Conservation (phyloP, 225 moss, liverwort and hornwort genomes). For the Ulota crispa region DNA sequence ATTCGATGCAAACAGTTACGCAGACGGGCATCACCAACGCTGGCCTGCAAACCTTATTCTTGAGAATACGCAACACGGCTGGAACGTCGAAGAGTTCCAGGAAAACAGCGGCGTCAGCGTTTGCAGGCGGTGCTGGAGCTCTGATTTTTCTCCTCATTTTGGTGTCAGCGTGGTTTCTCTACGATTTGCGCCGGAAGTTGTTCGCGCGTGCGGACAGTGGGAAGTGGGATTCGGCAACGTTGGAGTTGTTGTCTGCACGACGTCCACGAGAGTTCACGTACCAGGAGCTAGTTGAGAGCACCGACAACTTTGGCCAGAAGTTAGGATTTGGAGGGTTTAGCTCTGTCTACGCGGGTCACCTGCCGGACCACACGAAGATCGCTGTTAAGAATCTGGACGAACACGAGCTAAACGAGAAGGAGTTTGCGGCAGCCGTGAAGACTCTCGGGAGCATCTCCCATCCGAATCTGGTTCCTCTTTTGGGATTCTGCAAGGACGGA, state of each 20-base stretch:
- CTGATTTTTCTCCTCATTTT: background rate
- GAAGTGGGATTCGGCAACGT: background rate
- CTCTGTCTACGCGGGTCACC: slow-evolving; percentile 42
- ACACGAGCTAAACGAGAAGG: slow-evolving; percentile 15
- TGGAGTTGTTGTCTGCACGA: background rate
- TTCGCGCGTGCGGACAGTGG: background rate
- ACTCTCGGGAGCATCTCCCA: slow-evolving; percentile 43
- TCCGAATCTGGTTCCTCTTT: slow-evolving; percentile 40
- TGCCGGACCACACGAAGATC: slow-evolving; percentile 38
- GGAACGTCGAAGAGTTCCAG: background rate
- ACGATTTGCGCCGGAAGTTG: background rate
- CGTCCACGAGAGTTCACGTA: slow-evolving; percentile 38
- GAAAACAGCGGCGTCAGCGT: background rate
- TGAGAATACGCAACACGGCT: background rate
- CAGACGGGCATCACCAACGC: background rate
- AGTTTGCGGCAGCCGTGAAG: slow-evolving; percentile 44
- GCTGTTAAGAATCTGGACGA: slow-evolving; percentile 57
- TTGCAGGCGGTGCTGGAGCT: slow-evolving; percentile 12
- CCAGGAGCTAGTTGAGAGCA: slow-evolving; percentile 44
- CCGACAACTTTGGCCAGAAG: slow-evolving; percentile 44
- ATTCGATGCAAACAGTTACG: background rate
- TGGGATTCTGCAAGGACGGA: slow-evolving; percentile 47
- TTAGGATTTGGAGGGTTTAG: slow-evolving; percentile 49
- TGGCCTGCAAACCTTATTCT: background rate
- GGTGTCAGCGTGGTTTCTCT: slow-evolving; percentile 9